Base-by-base conservation (phyloP, 202 grass and related monocot species). In the Setaria viridis region DNA sequence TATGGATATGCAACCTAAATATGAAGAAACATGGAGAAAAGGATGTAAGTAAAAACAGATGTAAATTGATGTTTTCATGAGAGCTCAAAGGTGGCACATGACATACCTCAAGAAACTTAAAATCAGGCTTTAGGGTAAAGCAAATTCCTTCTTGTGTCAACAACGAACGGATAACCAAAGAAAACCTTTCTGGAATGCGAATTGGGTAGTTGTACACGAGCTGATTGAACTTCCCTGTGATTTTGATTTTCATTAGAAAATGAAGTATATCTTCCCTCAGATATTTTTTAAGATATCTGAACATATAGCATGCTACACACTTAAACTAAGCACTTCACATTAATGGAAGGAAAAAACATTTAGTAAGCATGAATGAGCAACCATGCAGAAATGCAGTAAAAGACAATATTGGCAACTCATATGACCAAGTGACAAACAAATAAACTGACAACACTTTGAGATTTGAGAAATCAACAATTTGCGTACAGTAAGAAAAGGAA, bases 121-220 rank as follows among this genome's bases (percentile, higher is more conserved):
- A 99, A 84, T 99, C 88, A 11, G 90, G 96, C 84, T 98, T 60
- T 7, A 98, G 86, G 37, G 93, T 95, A 80, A 98, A 95, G 79
- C 96, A 98, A 80, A 98, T 98, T 84, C 96, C 93, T 94, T 98
- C 93, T 67, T 98, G 96, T 19, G 96, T 98, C 86, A 98, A 82
- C 76, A 99, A 94, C 62, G 96, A 99, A 65, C 96, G 91, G 84
- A 99, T 99, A 75, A 99, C 96, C 91, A 99, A 92, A 74, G 96
- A 96, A 87, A 99, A 99, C 82, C 96, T 92, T 87, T 96, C 96
- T 63, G 96, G 96, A 63, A 99, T 99, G 41, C 96, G 93, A 75
- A 99, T 99, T 10, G 96, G 96, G 34, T 90, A 99, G 68, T 95
- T 95, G 80, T 99, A 99, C 41, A 99, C 96, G 4, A 99, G 93